Evolutionary conservation across 2,329 filamentous ascomycete genomes (phyloP), one percentile per base, ranked within the genome.

Genomic region (Xylariaceae sp.): DNA sequence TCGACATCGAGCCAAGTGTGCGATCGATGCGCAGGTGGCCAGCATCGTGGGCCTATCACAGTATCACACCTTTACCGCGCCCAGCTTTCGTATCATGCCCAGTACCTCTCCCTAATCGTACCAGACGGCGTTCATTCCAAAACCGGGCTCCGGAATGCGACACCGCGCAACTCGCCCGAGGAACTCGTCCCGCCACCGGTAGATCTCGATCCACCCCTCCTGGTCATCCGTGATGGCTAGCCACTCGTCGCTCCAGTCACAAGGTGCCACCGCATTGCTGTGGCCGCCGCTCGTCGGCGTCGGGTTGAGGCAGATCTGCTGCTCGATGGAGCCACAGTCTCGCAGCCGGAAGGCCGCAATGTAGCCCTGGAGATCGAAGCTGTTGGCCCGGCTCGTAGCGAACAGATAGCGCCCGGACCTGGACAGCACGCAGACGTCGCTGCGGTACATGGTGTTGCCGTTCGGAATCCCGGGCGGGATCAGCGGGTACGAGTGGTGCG

Each of bases 51-150:
- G 42, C 26, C 29, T 44, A 19, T 30, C 19, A 19, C 19, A 32
- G 9, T 32, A 32, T 45, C 43, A 12, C 35, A 3, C 35, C 3
- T 6, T 37, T 11, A 11, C 8, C 8, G 35, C 35, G 35, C 35
- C 26, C 43, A 45, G 29, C 43, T 45, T 9, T n/a, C 19, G 42
- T 26, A 39, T 29, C 35, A 32, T 30, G 8, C 39, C 44, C 1
- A 27, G 9, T 12, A 12, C 6, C 27, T 9, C 27, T 19, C 19
- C n/a, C 52, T 63, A 89, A 72, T 95, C 87, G 70, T 94, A 94
- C 90, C 90, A 95, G 60, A 95, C 91, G n/a, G 89, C 89, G 73
- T 95, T 95, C 90, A 95, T 95, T 1, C 89, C 89, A 69, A 95
- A 95, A 1, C 90, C 90, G n/a, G 88, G 88, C 74, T 95, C 90